Conservation (phyloP, 306 rosid genomes). For the Adenanthera pavonina region DNA sequence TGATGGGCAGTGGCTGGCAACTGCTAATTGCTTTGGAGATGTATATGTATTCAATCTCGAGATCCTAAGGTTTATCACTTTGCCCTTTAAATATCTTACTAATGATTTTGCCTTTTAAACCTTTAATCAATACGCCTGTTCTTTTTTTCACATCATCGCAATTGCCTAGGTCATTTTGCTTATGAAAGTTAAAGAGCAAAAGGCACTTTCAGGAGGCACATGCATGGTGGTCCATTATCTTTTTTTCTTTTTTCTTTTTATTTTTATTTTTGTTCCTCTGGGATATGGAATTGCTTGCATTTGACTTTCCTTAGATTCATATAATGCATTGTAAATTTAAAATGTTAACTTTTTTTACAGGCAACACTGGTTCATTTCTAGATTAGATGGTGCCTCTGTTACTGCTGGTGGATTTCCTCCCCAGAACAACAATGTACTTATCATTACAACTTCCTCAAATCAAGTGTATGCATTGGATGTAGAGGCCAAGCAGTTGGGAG, state of each 20-base stretch:
- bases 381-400: conserved; percentile 90
- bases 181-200: conserved; percentile 6
- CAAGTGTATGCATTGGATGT: conserved; percentile 89
- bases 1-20: conserved; percentile 97
- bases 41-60: conserved; percentile 86
- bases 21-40: conserved; percentile 98
- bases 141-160: neutral
- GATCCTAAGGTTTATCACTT: conserved; percentile 62
- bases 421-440: conserved; percentile 66
- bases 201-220: neutral
- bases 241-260: neutral
- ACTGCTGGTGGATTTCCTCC: conserved; percentile 96
- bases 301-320: conserved; percentile 18
- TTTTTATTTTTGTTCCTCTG: neutral
- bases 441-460: conserved; percentile 91
- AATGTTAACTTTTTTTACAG: conserved; percentile 45
- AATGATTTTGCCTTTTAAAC: neutral
- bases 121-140: conserved; percentile 1
- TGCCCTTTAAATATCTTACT: neutral
- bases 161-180: conserved; percentile 14
- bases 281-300: conserved; percentile 1
- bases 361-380: conserved; percentile 95
- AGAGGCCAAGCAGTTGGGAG: conserved; percentile 86
- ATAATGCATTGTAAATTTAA: neutral
- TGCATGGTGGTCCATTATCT: neutral